phyloP scores from a whole-genome alignment of 345 rosid species.

The Salix viminalis region DNA sequence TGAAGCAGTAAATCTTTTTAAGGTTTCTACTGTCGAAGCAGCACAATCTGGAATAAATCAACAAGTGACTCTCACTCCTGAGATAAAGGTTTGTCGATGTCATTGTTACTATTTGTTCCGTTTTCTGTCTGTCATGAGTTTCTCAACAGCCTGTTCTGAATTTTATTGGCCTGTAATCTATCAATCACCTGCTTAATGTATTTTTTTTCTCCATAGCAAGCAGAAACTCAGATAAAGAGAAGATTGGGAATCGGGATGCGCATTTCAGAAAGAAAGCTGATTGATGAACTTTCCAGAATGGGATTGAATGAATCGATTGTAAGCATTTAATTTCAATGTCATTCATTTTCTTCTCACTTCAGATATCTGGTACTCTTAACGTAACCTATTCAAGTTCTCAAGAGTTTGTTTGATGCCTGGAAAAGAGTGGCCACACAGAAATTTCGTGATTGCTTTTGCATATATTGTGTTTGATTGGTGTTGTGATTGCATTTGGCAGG shows the following conservation, averaged over 20 bases:
- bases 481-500: slow-evolving; percentile 36
- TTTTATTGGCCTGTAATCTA: not conserved
- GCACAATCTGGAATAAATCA: slow-evolving; percentile 93
- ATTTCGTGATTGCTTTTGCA: no score
- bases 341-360: not conserved
- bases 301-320: slow-evolving; percentile 91
- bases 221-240: slow-evolving; percentile 90
- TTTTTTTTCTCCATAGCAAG: slow-evolving; percentile 47
- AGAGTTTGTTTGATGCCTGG: not conserved
- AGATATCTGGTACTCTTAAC: not conserved
- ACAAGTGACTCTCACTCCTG: slow-evolving; percentile 71
- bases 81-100: slow-evolving; percentile 63
- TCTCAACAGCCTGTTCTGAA: no score
- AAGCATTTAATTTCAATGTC: slow-evolving; percentile 25
- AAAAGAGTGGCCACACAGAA: not conserved
- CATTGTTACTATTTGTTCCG: no score
- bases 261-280: slow-evolving; percentile 77
- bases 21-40: slow-evolving; percentile 94
- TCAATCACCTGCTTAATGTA: not conserved
- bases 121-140: not conserved
- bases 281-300: slow-evolving; percentile 81
- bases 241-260: slow-evolving; percentile 82
- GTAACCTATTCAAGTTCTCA: not conserved
- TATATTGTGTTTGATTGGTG: not conserved
- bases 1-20: slow-evolving; percentile 84